phyloP scores from a whole-genome alignment of 2,329 filamentous ascomycete genomes.

The Neonectria ditissima region DNA sequence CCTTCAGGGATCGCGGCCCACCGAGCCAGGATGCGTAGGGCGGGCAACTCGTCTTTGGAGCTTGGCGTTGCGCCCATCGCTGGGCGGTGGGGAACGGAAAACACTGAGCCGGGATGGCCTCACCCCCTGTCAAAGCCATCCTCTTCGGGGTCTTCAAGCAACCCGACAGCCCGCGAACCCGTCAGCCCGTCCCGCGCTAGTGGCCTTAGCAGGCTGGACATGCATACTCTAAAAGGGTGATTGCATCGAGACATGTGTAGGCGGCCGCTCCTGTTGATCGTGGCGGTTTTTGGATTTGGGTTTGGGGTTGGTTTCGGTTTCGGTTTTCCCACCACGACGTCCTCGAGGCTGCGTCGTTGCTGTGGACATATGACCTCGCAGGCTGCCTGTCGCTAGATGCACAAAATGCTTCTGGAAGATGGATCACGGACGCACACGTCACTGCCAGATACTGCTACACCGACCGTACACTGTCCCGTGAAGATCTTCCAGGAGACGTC shows the following conservation, averaged over 20 bases:
- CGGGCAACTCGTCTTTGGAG: neutral
- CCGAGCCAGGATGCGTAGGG: slow-evolving; percentile 4
- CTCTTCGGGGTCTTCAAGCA: slow-evolving; percentile 48
- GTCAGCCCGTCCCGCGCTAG: slow-evolving; percentile 24
- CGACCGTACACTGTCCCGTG: neutral
- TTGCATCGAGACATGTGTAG: neutral
- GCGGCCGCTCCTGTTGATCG: slow-evolving; percentile 1
- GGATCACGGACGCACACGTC: too few species aligned
- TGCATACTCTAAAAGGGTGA: neutral
- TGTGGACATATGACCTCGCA: too few species aligned
- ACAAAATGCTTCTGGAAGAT: neutral
- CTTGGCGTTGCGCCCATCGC: neutral
- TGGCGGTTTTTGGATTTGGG: neutral
- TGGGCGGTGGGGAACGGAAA: neutral
- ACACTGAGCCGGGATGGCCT: slow-evolving; percentile 16
- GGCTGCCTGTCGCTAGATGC: neutral
- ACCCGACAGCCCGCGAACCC: slow-evolving; percentile 45
- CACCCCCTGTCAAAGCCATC: slow-evolving; percentile 9
- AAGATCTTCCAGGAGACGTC: too few species aligned
- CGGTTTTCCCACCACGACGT: too few species aligned
- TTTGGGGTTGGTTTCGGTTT: neutral
- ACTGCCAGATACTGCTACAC: neutral
- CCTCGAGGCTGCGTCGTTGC: too few species aligned
- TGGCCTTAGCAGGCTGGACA: neutral
- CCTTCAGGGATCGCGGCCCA: slow-evolving; percentile 7